Conservation (phyloP, 306 rosid genomes). For the Hippophae gyantsensis region DNA sequence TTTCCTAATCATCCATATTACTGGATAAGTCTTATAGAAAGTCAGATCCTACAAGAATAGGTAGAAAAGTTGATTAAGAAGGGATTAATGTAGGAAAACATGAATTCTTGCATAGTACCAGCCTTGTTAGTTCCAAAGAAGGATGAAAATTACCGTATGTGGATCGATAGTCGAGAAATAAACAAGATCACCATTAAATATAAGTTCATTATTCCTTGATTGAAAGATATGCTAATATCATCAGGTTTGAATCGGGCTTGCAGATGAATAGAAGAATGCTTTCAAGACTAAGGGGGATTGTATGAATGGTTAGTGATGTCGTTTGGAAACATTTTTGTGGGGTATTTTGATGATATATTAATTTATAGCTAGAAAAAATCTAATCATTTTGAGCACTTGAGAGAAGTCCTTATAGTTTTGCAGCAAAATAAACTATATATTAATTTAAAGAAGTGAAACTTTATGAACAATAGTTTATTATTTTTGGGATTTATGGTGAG, state of each 20-base stretch:
- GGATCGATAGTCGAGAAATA: background rate
- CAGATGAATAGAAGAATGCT: no score
- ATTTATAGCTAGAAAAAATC: background rate
- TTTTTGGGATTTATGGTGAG: background rate
- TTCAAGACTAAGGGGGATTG: no score
- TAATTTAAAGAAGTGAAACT: background rate
- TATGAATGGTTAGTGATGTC: no score
- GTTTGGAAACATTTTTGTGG: background rate
- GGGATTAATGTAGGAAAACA: background rate
- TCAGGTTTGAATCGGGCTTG: no score
- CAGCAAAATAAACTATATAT: background rate
- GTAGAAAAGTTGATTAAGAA: background rate
- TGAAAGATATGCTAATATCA: background rate
- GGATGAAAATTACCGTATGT: background rate
- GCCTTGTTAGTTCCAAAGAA: background rate
- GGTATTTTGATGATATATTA: background rate
- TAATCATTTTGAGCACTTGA: background rate
- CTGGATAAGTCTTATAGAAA: background rate
- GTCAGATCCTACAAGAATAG: background rate
- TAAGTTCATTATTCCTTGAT: background rate
- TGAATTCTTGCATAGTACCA: background rate
- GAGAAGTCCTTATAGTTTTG: background rate
- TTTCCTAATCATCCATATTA: background rate
- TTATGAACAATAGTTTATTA: background rate
- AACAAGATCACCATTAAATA: background rate